Base-by-base conservation (phyloP, 441 rosid genomes). In the Codiaeum variegatum region DNA sequence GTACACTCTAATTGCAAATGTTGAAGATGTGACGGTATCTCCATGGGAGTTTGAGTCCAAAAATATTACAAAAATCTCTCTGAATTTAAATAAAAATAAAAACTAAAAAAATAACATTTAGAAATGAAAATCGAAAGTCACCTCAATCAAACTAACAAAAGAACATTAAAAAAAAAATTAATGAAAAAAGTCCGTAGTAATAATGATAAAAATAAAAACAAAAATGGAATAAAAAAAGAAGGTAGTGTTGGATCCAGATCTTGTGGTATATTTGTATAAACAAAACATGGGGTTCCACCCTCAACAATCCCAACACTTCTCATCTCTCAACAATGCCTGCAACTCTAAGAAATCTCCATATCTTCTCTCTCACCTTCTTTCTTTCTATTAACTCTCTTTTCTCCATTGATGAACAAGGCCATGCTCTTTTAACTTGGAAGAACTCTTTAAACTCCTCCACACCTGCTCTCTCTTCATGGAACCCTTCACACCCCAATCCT, bases 251-350 rank as follows among this genome's bases (percentile, higher is more conserved):
- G 63, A 90, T 93, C 94, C 87, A 85, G 90, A 89, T 83, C 92
- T 87, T 76, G 79, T 76, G 85, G 85, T 78, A 85, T 84, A 82
- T 76, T 84, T 78, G 85, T 90, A 86, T 90, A 90, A 90, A 86
- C 91, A 84, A 90, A 88, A 86, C 93, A 86, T 90, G 89, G 92
- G 91, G 84, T 86, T 89, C 82, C 80, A 15, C 88, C 88, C 88
- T 92, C 91, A 75, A 79, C 98, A 89, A 92, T 92, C 96, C 96
- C 98, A 83, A 52, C 85, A 73, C 76, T 79, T 80, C 73, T 73
- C 79, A 61, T 80, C 84, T 77, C 83, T 64, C 76, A 75, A 71
- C 83, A 86, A 90, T 86, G 92, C 81, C 94, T 84, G 85, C 83
- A 78, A 52, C 78, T 80, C 85, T 66, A 86, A 84, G 83, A 59